phyloP scores from a whole-genome alignment of 139 green algal genomes.

The Picochlorum sp. region DNA sequence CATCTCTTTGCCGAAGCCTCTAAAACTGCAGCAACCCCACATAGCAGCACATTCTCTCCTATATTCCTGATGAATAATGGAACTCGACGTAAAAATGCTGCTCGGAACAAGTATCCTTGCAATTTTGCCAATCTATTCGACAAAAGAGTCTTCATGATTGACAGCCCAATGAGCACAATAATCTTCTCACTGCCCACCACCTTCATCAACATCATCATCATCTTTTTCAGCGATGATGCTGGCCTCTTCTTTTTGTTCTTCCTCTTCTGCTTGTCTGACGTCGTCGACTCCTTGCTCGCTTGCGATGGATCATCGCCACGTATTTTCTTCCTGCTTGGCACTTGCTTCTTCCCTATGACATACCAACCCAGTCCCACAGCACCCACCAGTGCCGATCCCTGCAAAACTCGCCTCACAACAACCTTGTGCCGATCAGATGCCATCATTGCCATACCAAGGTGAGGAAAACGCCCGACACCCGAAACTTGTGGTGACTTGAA shows the following conservation, averaged over 20 bases:
- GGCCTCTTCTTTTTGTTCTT: not conserved
- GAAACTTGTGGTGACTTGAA: too few relatives aligned
- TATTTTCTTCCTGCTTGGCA: not conserved
- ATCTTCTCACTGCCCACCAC: conserved; percentile 27
- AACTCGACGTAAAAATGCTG: conserved; percentile 54
- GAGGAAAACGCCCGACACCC: too few relatives aligned
- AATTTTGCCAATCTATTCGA: conserved; percentile 56
- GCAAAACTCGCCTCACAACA: too few relatives aligned
- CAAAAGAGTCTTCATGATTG: conserved; percentile 40
- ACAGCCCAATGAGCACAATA: conserved; percentile 21
- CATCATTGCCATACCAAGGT: too few relatives aligned
- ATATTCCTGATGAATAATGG: conserved; percentile 56
- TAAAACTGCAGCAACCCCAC: conserved; percentile 35
- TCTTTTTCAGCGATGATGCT: conserved; percentile 24
- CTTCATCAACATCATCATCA: conserved; percentile 37
- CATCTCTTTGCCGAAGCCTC: conserved; percentile 40
- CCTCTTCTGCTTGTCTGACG: too few relatives aligned
- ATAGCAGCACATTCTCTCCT: conserved; percentile 56
- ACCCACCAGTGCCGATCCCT: not conserved
- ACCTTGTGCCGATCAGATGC: too few relatives aligned
- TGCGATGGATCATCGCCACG: not conserved
- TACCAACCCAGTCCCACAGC: not conserved
- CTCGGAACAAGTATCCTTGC: conserved; percentile 61
- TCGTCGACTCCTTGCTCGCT: too few relatives aligned
- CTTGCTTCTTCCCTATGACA: not conserved